Evolutionary conservation across 2,329 filamentous ascomycete species (phyloP), one percentile per base, ranked within the genome.

Genomic region (Microdochium trichocladiopsis): DNA sequence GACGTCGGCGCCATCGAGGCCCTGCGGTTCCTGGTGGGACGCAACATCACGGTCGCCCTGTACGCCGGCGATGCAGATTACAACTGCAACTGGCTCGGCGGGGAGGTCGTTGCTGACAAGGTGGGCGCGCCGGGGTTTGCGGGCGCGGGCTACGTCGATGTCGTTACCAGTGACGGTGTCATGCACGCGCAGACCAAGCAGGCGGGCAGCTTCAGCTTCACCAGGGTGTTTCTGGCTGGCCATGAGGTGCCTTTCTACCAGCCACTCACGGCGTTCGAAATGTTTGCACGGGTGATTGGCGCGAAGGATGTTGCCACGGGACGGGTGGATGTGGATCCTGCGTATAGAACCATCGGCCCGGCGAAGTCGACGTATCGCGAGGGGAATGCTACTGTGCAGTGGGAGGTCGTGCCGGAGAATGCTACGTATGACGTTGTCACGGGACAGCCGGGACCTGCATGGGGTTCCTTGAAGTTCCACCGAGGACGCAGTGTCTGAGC

Each of bases 121-220:
- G 69, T 78, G 23, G 62, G 59, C 3, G 70, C 72, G 0, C 61
- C 68, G 0, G 73, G 72, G 3, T 79, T 68, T 59, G 53, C 55
- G 2, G 52, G 52, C 1, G 75, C 77, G 2, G 77, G 77, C 1
- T 80, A 74, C 61, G 66, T 66, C 36, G 72, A 79, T 59, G 58
- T 80, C 37, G 60, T 58, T 2, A 69, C 67, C 8, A 65, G 63
- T 55, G 63, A 67, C 55, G 63, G 63, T 51, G 65, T 76, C n/a
- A 71, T 75, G 11, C 76, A 80, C 61, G 78, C 76, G 6, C 74
- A 79, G 58, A 74, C 76, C 21, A 75, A 72, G 61, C 78, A 82
- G 62, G 66, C 71, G 4, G 76, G 70, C 16, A 70, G 71, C 51
- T 79, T 75, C 63, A 72, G 69, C 47, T 78, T 79, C 60, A 68